A percentile compares a stretch with the other conserved stretches of the same genome.
phyloP scores from a whole-genome alignment of 1,139 yeast species.

The Kluyveromyces sp. region DNA sequence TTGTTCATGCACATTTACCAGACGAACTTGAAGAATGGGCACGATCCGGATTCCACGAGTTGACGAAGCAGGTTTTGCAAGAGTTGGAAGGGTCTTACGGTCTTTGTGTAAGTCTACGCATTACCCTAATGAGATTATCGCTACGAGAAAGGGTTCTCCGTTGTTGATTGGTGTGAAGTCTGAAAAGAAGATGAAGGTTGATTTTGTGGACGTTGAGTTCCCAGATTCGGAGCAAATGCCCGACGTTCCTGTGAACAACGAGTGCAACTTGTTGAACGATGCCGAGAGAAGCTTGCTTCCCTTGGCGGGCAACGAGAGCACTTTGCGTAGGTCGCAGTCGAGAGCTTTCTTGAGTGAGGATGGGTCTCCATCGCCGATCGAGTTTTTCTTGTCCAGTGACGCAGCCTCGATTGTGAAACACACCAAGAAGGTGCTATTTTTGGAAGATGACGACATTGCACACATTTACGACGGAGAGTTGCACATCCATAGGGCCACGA shows the following conservation, averaged over 20 bases:
- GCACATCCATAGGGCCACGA: slow-evolving; percentile 94
- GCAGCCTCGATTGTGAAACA: slow-evolving; percentile 97
- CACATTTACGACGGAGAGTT: slow-evolving; percentile 97
- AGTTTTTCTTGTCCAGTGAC: slow-evolving; percentile 93
- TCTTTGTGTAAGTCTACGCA: slow-evolving; percentile 84
- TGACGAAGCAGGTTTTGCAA: slow-evolving; percentile 84
- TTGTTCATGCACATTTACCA: slow-evolving; percentile 88
- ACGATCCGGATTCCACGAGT: slow-evolving; percentile 75
- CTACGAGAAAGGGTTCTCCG: slow-evolving; percentile 98
- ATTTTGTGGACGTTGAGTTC: slow-evolving; percentile 97
- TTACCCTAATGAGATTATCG: slow-evolving; percentile 93
- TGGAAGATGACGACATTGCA: slow-evolving; percentile 98
- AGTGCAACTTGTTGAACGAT: slow-evolving; percentile 23
- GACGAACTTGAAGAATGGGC: slow-evolving; percentile 58
- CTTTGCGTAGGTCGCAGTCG: slow-evolving; percentile 79
- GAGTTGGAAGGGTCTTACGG: slow-evolving; percentile 99
- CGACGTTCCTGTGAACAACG: slow-evolving; percentile 26
- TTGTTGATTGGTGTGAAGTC: slow-evolving; percentile 95
- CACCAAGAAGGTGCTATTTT: slow-evolving; percentile 90
- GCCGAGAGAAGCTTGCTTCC: slow-evolving; percentile 30
- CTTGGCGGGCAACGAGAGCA: slow-evolving; percentile 40
- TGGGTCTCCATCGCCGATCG: slow-evolving; percentile 89
- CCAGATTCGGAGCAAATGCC: slow-evolving; percentile 49
- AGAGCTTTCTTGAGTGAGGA: slow-evolving; percentile 90
- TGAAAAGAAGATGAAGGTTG: slow-evolving; percentile 89